Evolutionary conservation across 495 filamentous ascomycete genomes (phyloP), one percentile per base, ranked within the genome.

Genomic region (Talaromyces proteolyticus): DNA sequence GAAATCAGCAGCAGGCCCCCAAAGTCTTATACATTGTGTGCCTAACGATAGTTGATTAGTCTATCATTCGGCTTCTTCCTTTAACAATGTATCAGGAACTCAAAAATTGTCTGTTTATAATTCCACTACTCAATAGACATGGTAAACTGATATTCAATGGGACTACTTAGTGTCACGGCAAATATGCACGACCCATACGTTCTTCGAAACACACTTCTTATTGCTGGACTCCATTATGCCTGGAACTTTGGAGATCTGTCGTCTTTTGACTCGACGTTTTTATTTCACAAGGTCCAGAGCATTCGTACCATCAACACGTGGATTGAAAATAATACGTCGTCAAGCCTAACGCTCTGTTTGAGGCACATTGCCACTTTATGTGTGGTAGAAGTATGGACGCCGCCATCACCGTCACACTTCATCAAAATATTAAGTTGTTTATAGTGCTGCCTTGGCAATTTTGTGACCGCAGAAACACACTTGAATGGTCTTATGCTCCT

Each of bases 141-240:
- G 14, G 18, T 20, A 16, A 17, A 16, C 14, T 41, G 8, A 41
- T 41, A 41, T 17, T 5, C 18, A 41, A 41, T 41, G 38, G 38
- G 29, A 34, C 1, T 34, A 41, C 38, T 41, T 18, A 41, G 38
- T 41, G 18, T 17, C 2, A 41, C 38, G 38, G 38, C 38, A 41
- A 41, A 41, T 41, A 41, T 41, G n/a, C 38, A 41, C 18, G 38
- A 41, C 38, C 38, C 38, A 41, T 41, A 41, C 38, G 38, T 41
- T 41, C 18, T 41, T 16, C 38, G 38, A 7, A 10, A 41, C 38
- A 41, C 38, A n/a, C 38, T 41, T 41, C 38, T 41, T 20, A 41
- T 41, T 41, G 38, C 38, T 14, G 38, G 38, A 41, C 38, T 41
- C 38, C 38, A 41, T 20, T 41, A 41, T 18, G 38, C 38, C 38